Percentiles rank a stretch among this genome's conserved stretches.
phyloP scores from a whole-genome alignment of 352 stramenopile species.

The Aphanomyces invadans region DNA sequence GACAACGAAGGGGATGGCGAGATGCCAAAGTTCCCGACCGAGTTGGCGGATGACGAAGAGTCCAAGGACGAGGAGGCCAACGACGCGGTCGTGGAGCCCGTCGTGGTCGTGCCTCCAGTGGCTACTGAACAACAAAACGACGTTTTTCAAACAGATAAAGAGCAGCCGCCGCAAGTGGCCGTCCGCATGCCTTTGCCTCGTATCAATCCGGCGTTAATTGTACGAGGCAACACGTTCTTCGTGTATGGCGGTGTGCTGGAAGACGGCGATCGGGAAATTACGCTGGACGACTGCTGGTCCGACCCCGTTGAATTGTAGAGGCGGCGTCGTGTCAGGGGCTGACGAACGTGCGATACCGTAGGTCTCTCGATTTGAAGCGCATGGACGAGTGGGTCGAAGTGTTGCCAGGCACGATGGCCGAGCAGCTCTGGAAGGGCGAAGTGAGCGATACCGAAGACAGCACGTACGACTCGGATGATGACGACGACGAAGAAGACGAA shows the following conservation, averaged over 20 bases:
- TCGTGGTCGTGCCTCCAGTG: background rate
- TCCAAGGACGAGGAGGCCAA: constrained; percentile 30
- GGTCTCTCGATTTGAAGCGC: constrained; percentile 87
- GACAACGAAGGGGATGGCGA: constrained; percentile 27
- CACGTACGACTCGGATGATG: constrained; percentile 69
- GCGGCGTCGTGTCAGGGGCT: too few relatives aligned
- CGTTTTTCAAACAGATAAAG: background rate
- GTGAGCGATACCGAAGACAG: constrained; percentile 82
- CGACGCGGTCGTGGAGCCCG: constrained; percentile 24
- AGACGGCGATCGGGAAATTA: constrained; percentile 91
- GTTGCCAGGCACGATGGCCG: constrained; percentile 87
- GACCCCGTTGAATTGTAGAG: too few relatives aligned
- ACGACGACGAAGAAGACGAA: constrained; percentile 44
- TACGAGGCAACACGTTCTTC: constrained; percentile 86
- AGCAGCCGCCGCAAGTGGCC: background rate
- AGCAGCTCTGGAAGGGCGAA: constrained; percentile 87
- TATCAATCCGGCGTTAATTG: constrained; percentile 83
- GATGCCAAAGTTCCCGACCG: background rate
- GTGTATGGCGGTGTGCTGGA: constrained; percentile 93
- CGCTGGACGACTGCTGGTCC: constrained; percentile 93
- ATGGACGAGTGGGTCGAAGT: constrained; percentile 90
- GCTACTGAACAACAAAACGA: constrained; percentile 29
- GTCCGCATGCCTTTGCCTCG: constrained; percentile 56
- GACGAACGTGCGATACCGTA: background rate
- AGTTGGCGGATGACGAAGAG: constrained; percentile 30